Percentiles rank a stretch among this genome's conserved stretches.
Conservation (phyloP, 371 early-diverging fungal genomes). For the Rhizopus stolonifer region DNA sequence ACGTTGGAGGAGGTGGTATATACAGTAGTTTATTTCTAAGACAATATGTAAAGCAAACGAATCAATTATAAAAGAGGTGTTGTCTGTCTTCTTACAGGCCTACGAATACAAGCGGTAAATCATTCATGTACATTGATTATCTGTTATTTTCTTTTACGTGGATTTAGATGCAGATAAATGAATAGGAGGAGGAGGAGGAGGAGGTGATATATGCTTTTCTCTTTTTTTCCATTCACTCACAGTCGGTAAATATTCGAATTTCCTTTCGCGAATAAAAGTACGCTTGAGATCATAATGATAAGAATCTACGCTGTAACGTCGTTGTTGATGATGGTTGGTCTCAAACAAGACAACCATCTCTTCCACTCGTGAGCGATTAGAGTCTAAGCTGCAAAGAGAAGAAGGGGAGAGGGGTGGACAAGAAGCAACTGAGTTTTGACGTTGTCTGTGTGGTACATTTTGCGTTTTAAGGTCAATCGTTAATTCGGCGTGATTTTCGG, state of each 20-base stretch:
- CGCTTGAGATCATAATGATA: neutral
- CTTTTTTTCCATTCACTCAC: conserved; percentile 21
- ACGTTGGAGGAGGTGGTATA: neutral
- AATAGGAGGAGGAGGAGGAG: neutral
- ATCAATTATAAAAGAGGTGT: neutral
- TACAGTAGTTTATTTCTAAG: too few relatives aligned
- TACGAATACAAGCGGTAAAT: neutral
- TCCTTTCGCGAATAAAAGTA: conserved; percentile 8
- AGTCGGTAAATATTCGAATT: conserved; percentile 22
- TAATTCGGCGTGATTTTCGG: too few relatives aligned
- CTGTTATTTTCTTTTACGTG: conserved; percentile 5
- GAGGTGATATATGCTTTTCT: neutral
- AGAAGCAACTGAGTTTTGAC: neutral
- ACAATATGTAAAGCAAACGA: neutral
- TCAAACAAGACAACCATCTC: conserved; percentile 19
- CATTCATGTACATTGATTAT: neutral
- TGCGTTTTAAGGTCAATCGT: too few relatives aligned
- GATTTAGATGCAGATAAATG: conserved; percentile 10
- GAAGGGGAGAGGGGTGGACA: neutral
- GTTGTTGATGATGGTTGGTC: neutral
- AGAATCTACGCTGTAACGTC: conserved; percentile 10
- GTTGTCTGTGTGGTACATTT: too few relatives aligned
- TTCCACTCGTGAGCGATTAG: conserved; percentile 8
- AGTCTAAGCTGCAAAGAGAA: neutral
- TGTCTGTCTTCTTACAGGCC: conserved; percentile 9